Percentiles rank a stretch among this genome's conserved stretches.
Conservation (phyloP, 495 filamentous ascomycete genomes). For the Zalerion maritima region DNA sequence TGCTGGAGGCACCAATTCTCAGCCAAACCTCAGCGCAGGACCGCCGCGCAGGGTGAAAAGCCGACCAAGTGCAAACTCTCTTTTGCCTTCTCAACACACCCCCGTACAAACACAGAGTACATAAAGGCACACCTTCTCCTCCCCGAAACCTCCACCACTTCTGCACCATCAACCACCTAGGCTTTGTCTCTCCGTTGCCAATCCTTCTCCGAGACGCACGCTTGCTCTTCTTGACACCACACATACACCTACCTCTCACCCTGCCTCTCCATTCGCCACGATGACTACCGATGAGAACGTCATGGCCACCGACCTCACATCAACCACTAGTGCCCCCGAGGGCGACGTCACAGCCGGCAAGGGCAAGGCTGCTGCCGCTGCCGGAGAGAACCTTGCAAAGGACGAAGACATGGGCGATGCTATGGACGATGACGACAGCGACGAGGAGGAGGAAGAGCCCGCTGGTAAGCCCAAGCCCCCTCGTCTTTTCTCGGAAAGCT, state of each 20-base stretch:
- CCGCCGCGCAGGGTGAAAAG: no score
- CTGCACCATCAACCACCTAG: no score
- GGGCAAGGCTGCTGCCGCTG: constrained; percentile 39
- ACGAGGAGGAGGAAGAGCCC: constrained; percentile 44
- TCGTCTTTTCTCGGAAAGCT: constrained; percentile 3
- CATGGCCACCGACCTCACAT: constrained; percentile 13
- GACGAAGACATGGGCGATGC: constrained; percentile 58
- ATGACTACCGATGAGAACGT: constrained; percentile 28
- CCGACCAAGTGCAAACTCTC: no score
- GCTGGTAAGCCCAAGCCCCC: constrained; percentile 22
- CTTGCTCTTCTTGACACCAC: no score
- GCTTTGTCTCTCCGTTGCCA: no score
- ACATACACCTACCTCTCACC: constrained; percentile 3
- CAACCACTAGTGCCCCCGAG: constrained; percentile 18
- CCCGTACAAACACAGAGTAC: no score
- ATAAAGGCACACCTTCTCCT: no score
- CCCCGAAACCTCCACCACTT: no score
- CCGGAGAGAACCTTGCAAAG: constrained; percentile 24
- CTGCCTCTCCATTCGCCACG: constrained; percentile 8
- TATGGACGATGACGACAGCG: constrained; percentile 47
- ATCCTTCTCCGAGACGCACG: no score
- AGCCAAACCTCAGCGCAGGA: no score
- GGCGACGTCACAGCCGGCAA: constrained; percentile 30
- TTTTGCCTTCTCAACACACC: no score
- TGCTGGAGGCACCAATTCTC: no score